Conservation (phyloP, 1,284 basidiomycete genomes). For the Marasmius oreades region DNA sequence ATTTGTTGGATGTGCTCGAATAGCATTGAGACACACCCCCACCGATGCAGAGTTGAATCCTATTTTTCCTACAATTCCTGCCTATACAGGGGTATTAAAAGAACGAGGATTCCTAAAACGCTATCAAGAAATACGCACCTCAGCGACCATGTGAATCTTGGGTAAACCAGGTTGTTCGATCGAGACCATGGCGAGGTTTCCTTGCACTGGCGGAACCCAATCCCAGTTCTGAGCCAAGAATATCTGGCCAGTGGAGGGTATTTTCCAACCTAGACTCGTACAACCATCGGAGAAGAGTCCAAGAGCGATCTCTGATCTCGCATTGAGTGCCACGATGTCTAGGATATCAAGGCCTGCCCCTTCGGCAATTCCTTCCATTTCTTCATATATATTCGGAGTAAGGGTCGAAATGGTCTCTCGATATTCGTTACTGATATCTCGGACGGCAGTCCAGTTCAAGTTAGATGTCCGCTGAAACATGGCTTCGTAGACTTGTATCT, state of each 20-base stretch:
- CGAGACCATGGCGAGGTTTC: slow-evolving; percentile 16
- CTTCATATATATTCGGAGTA: slow-evolving; percentile 5
- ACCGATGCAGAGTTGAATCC: slow-evolving; percentile 17
- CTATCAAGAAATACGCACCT: slow-evolving; percentile 8
- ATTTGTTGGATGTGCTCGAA: slow-evolving; percentile 16
- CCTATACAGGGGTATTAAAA: slow-evolving; percentile 3
- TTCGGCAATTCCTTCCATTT: slow-evolving; percentile 16
- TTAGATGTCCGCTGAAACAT: slow-evolving; percentile 11
- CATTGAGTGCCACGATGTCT: slow-evolving; percentile 17
- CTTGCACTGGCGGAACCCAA: slow-evolving; percentile 12
- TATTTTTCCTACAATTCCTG: slow-evolving; percentile 19
- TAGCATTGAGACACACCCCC: slow-evolving; percentile 17
- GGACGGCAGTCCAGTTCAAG: slow-evolving; percentile 8
- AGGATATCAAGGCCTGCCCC: slow-evolving; percentile 14
- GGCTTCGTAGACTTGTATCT: slow-evolving; percentile 9
- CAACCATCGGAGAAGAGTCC: slow-evolving; percentile 18
- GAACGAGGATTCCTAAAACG: background rate
- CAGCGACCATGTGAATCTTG: slow-evolving; percentile 14
- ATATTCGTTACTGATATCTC: background rate
- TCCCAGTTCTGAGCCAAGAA: slow-evolving; percentile 19
- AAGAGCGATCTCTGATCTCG: slow-evolving; percentile 17
- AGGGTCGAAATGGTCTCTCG: background rate
- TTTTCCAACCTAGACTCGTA: slow-evolving; percentile 15
- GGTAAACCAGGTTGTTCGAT: slow-evolving; percentile 14
- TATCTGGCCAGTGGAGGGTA: slow-evolving; percentile 1